These are phyloP conservation scores for Serendipita vermifera DNA, from an alignment of 768 basidiomycete species.

Conservation along the genomic window DNA sequence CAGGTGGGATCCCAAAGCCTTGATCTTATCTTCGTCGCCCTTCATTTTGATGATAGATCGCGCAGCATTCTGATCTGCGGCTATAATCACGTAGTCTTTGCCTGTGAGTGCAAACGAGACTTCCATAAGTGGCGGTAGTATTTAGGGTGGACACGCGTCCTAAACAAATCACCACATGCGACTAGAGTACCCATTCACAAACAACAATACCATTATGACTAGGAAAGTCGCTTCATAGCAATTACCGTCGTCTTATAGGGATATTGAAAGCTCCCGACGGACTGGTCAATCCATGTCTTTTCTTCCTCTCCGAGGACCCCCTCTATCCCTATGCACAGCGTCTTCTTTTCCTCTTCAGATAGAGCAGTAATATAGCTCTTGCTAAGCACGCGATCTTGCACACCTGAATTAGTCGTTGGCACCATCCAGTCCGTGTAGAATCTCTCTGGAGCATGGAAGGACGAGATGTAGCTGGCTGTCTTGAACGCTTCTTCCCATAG, in stretches of 20 bases:
- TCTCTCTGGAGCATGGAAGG: constrained; percentile 50
- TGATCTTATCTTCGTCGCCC: constrained; percentile 92
- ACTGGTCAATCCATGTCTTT: constrained; percentile 63
- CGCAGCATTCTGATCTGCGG: constrained; percentile 78
- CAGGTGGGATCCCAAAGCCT: constrained; percentile 75
- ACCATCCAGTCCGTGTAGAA: constrained; percentile 41
- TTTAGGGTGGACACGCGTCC: neutral
- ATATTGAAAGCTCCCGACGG: constrained; percentile 62
- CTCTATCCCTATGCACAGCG: constrained; percentile 28
- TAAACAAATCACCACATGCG: neutral
- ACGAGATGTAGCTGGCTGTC: constrained; percentile 42
- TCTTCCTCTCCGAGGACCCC: constrained; percentile 45
- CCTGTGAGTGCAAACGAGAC: constrained; percentile 83
- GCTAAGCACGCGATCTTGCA: constrained; percentile 54
- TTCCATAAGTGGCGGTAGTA: constrained; percentile 48
- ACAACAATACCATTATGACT: neutral
- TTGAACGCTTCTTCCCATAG: constrained; percentile 64
- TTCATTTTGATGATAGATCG: constrained; percentile 98
- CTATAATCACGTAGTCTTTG: constrained; percentile 86
- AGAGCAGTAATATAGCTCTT: constrained; percentile 77
- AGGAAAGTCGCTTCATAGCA: constrained; percentile 28
- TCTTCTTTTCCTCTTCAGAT: constrained; percentile 41
- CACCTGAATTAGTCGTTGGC: constrained; percentile 39
- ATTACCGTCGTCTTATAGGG: constrained; percentile 61
- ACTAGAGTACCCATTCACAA: no score